These are phyloP conservation scores for Cryptosporidium viatorum DNA, from an alignment of 169 alveolate species.

Conservation along the genomic window DNA sequence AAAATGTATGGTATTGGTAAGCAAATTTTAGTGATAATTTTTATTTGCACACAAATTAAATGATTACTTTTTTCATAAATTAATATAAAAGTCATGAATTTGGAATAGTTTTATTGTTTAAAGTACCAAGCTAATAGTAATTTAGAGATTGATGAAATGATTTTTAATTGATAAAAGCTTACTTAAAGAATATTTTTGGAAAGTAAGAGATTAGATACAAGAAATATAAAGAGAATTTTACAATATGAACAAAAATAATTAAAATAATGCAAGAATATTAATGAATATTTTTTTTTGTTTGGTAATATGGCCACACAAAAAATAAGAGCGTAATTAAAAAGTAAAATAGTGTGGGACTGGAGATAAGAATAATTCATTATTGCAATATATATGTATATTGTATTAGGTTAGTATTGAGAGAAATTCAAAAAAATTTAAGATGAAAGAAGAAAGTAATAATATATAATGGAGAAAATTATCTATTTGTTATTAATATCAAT, in stretches of 20 bases:
- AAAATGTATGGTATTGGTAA: background rate
- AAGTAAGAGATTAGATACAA: background rate
- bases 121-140: too few relatives aligned
- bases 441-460: background rate
- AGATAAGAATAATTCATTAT: background rate
- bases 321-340: background rate
- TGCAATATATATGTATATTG: background rate
- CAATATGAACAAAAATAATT: too few relatives aligned
- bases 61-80: too few relatives aligned
- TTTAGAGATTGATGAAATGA: too few relatives aligned
- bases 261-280: background rate
- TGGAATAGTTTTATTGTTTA: background rate
- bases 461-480: constrained; percentile 2
- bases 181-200: background rate
- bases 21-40: background rate
- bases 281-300: background rate
- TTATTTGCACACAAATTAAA: too few relatives aligned
- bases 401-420: background rate
- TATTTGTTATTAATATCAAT: background rate
- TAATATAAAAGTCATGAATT: too few relatives aligned
- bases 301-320: background rate
- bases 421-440: background rate
- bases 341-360: constrained; percentile 6
- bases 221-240: too few relatives aligned
- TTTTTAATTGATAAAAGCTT: background rate